These are phyloP conservation scores for Cucumis sativus DNA, from an alignment of 306 rosid genomes.

Conservation along the genomic window DNA sequence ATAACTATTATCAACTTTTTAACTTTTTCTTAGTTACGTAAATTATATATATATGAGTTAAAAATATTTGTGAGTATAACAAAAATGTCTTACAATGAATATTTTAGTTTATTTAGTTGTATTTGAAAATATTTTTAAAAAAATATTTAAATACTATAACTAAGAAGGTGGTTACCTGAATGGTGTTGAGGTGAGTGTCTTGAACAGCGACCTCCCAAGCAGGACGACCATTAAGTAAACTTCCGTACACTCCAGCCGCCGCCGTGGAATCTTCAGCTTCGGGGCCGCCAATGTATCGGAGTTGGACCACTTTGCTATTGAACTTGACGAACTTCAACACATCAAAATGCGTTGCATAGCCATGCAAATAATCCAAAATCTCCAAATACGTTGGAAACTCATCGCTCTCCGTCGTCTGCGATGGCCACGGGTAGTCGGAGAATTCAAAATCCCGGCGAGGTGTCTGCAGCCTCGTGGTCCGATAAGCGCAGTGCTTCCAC, in stretches of 20 bases:
- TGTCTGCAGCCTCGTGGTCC: conserved; percentile 45
- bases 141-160: too few relatives aligned
- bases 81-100: too few relatives aligned
- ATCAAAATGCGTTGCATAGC: conserved; percentile 44
- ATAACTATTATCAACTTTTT: too few relatives aligned
- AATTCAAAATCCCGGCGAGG: conserved; percentile 49
- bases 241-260: conserved; percentile 13
- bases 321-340: conserved; percentile 31
- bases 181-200: conserved; percentile 1
- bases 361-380: conserved; percentile 38
- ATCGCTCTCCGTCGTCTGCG: conserved; percentile 19
- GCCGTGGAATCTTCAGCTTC: neutral
- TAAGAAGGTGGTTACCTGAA: conserved; percentile 10
- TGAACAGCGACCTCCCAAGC: conserved; percentile 37
- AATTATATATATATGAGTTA: too few relatives aligned
- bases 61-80: too few relatives aligned
- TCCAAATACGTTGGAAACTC: conserved; percentile 35
- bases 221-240: conserved; percentile 17
- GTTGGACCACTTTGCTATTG: conserved; percentile 35
- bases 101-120: too few relatives aligned
- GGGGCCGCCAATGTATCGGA: conserved; percentile 22
- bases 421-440: conserved; percentile 57
- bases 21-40: rapidly evolving
- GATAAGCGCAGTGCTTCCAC: conserved; percentile 47
- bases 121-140: too few relatives aligned